Conservation (phyloP, 108 stramenopile genomes). For the Fistulifera pelliculosa region DNA sequence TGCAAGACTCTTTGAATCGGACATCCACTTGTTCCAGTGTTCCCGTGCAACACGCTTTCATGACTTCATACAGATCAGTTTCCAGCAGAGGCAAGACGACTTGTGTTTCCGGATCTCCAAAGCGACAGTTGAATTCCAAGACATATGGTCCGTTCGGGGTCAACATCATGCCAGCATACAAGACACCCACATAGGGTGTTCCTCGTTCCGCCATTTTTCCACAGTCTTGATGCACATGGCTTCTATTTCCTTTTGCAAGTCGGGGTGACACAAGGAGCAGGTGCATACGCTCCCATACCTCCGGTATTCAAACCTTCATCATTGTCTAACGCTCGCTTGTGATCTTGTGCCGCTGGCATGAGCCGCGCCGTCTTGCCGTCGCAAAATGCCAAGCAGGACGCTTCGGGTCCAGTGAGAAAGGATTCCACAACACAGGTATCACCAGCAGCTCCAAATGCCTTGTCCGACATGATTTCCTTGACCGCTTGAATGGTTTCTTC, state of each 20-base stretch:
- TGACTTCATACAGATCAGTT: conserved; percentile 85
- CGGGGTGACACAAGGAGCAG: conserved; percentile 93
- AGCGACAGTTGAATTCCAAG: conserved; percentile 98
- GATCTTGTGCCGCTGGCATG: conserved; percentile 95
- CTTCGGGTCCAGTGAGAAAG: conserved; percentile 96
- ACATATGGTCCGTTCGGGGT: conserved; percentile 84
- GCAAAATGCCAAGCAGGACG: conserved; percentile 92
- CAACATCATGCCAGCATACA: conserved; percentile 99
- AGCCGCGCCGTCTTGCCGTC: conserved; percentile 89
- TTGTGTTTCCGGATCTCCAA: conserved; percentile 99
- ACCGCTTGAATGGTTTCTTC: conserved; percentile 89
- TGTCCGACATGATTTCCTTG: conserved; percentile 91
- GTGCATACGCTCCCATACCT: conserved; percentile 99
- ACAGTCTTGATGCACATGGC: conserved; percentile 90
- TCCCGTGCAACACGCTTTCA: conserved; percentile 90
- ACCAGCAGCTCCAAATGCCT: conserved; percentile 89
- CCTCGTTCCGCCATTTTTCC: conserved; percentile 93
- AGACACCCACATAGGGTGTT: conserved; percentile 90
- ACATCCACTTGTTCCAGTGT: conserved; percentile 69
- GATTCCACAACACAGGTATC: conserved; percentile 97
- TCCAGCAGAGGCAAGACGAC: conserved; percentile 96
- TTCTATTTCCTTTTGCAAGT: conserved; percentile 78
- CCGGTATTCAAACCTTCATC: conserved; percentile 97
- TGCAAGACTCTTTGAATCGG: conserved; percentile 68
- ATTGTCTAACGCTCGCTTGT: conserved; percentile 96